Evolutionary conservation across 345 rosid genomes (phyloP).

Genomic region (Firmiana major): DNA sequence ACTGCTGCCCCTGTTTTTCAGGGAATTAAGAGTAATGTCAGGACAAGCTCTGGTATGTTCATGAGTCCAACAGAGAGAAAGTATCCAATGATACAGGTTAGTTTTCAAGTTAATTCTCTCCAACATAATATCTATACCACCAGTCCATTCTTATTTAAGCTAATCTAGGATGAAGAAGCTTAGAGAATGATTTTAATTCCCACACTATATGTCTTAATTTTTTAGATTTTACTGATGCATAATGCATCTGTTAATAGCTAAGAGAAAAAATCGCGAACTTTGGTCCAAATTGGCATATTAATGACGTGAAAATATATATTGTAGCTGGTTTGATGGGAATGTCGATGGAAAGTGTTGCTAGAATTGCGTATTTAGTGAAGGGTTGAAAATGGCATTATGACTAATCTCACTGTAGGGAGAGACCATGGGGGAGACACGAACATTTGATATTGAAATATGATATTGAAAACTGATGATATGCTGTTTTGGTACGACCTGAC

Average conservation of each 20-base stretch:
- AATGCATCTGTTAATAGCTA: background rate
- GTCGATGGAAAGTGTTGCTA: background rate
- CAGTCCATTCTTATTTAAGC: background rate
- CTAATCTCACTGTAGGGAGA: background rate
- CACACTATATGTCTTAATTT: background rate
- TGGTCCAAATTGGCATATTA: background rate
- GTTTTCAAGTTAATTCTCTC: slow-evolving; percentile 19
- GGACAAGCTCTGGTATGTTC: slow-evolving; percentile 99
- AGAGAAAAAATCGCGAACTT: background rate
- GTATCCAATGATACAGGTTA: slow-evolving; percentile 81
- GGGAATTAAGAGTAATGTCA: slow-evolving; percentile 89
- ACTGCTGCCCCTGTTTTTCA: slow-evolving; percentile 20
- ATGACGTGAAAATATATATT: background rate
- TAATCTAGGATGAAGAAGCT: background rate
- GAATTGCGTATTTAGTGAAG: background rate
- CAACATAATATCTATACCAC: background rate
- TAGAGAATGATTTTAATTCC: background rate
- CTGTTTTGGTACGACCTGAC: background rate
- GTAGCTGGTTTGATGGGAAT: background rate
- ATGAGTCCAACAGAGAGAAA: slow-evolving; percentile 58
- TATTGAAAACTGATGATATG: background rate
- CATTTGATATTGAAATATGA: background rate
- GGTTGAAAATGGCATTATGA: background rate
- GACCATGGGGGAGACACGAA: background rate
- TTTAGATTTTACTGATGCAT: background rate